Base-by-base conservation (phyloP, 805 yeast species). In the Hanseniaspora vineae region DNA sequence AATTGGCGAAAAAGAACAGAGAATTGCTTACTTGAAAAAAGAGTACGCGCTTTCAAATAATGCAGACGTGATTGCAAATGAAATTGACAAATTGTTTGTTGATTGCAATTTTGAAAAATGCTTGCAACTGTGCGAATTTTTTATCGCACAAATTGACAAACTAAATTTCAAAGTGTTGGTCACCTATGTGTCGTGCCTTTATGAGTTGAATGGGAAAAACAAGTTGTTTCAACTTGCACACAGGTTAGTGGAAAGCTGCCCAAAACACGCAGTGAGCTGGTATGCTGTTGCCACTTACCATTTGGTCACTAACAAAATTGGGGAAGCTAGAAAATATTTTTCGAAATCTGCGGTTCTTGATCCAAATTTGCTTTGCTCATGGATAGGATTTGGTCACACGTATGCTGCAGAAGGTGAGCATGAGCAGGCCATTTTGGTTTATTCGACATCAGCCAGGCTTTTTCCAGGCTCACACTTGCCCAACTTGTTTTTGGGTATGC, bases 371-470 rank as follows among this genome's bases (percentile, higher is more conserved):
- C 94, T 92, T 0, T 90, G 85, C 46, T 95, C 97, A 1, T 92
- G 98, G 98, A 80, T 92, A 33, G 98, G 97, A 2, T 92, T 92
- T 67, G 97, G 97, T 1, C 97, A 90, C 58, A 89, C 97, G 0
- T 92, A 89, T 74, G 96, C 96, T 0, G 81, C 85, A 2, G 98
- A 92, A 62, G 95, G 96, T n/a, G 99, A 92, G 64, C 97, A 92
- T 62, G 99, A 92, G 62, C 97, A 92, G 64, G 97, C 97, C 1
- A 83, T 92, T 19, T 83, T 96, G 49, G 97, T 97, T 0, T 92
- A 89, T 64, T 89, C 97, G 1, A 89, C 95, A 12, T 97, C 97
- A 0, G 87, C 96, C 1, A 70, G 96, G 51, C 72, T 89, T 42
- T 92, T 92, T 58, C 88, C 89, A 0, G 95, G 95, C 1, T 81